Percentiles rank a stretch among this genome's conserved stretches.
These are phyloP conservation scores for Fusarium sp. DNA, from an alignment of 2,329 filamentous ascomycete genomes.

Conservation along the genomic window DNA sequence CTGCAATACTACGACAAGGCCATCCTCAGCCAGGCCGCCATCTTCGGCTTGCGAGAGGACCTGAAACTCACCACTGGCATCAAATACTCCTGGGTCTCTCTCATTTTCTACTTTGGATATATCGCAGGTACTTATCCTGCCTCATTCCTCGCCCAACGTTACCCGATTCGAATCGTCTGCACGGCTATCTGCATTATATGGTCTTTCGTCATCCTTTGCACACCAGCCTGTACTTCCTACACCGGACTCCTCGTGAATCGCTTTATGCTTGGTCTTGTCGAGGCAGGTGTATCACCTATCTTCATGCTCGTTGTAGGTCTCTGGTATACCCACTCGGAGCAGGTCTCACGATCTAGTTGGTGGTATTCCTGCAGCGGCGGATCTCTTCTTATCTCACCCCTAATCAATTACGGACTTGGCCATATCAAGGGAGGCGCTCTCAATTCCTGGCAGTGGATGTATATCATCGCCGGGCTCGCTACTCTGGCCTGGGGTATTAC, in stretches of 20 bases:
- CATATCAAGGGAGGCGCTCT: background rate
- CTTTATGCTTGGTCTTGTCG: background rate
- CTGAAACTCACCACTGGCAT: background rate
- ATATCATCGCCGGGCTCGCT: background rate
- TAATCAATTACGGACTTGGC: background rate
- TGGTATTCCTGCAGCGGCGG: background rate
- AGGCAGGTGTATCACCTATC: background rate
- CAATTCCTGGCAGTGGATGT: background rate
- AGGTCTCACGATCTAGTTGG: background rate
- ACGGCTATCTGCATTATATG: background rate
- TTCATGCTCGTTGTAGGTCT: background rate
- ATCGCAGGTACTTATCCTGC: background rate
- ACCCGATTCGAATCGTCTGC: background rate
- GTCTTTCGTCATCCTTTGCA: background rate
- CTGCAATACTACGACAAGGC: background rate
- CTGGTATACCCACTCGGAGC: background rate
- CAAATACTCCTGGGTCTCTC: background rate
- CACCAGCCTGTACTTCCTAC: background rate
- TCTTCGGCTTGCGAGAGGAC: background rate
- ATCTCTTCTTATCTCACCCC: background rate
- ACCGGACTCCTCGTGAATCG: background rate
- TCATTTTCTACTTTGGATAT: background rate
- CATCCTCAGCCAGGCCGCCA: background rate
- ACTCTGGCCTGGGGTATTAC: background rate
- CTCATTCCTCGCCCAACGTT: background rate